Percentiles rank a stretch among this genome's conserved stretches.
phyloP scores from a whole-genome alignment of 352 stramenopile genomes.

The Globisporangium nagaii region DNA sequence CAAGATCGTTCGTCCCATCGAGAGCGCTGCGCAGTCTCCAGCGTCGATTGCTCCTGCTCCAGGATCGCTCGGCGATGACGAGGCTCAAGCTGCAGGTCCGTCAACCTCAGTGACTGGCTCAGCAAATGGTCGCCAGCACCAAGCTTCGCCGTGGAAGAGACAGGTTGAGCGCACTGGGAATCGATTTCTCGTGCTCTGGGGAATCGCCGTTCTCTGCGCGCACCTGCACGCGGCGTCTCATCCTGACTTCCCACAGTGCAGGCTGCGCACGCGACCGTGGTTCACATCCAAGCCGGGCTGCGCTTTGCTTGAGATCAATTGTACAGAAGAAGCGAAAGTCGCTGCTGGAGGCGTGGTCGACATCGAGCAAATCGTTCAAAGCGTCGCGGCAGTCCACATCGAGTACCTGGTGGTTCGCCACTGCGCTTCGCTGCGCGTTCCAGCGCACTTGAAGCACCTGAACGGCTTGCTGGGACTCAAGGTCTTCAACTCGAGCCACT shows the following conservation, averaged over 20 bases:
- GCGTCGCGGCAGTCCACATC: conserved; percentile 4
- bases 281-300: conserved; percentile 4
- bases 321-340: background rate
- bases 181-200: conserved; percentile 22
- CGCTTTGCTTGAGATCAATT: conserved; percentile 9
- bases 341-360: background rate
- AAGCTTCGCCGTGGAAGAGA: background rate
- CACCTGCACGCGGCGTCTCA: conserved; percentile 18
- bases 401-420: conserved; percentile 9
- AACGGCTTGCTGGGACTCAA: conserved; percentile 9
- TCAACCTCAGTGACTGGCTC: no score
- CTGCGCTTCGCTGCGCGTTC: conserved; percentile 8
- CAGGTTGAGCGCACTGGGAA: conserved; percentile 10
- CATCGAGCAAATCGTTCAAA: background rate
- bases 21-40: background rate
- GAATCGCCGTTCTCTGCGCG: conserved; percentile 14
- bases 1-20: conserved; percentile 3
- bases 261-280: conserved; percentile 13
- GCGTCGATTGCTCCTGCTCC: background rate
- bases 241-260: conserved; percentile 18
- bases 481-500: conserved; percentile 16
- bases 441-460: background rate
- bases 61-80: no score
- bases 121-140: no score
- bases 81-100: no score